Evolutionary conservation across 495 filamentous ascomycete species (phyloP).

Genomic region (Aspergillus leporis): DNA sequence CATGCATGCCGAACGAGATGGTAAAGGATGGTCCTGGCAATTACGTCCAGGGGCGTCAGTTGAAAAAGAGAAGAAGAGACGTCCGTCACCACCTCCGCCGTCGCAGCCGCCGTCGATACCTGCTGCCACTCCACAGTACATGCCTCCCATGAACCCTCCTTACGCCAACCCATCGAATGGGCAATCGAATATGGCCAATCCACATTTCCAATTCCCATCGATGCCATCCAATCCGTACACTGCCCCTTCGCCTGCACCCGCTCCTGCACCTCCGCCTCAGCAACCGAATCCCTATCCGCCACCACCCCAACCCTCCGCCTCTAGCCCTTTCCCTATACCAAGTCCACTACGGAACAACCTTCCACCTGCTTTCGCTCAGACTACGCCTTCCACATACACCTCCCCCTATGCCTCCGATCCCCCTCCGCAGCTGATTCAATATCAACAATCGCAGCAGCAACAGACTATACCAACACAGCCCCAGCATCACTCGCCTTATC

Average conservation of each 20-base stretch:
- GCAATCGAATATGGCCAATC: slow-evolving; percentile 35
- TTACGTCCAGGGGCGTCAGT: slow-evolving; percentile 62
- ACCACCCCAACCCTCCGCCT: slow-evolving; percentile 20
- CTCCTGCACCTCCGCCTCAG: slow-evolving; percentile 23
- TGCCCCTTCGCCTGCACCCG: slow-evolving; percentile 21
- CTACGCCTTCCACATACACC: slow-evolving; percentile 41
- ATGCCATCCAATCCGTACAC: slow-evolving; percentile 37
- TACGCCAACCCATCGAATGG: slow-evolving; percentile 35
- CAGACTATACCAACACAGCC: slow-evolving; percentile 28
- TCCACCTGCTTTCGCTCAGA: slow-evolving; percentile 44
- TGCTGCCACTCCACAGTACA: slow-evolving; percentile 40
- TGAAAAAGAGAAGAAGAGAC: slow-evolving; percentile 69
- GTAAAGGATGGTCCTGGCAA: slow-evolving; percentile 72
- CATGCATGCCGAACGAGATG: slow-evolving; percentile 74
- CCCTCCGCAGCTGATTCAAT: slow-evolving; percentile 34
- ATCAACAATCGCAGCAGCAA: slow-evolving; percentile 32
- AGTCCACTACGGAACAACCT: slow-evolving; percentile 46
- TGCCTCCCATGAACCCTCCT: slow-evolving; percentile 41
- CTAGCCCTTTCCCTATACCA: slow-evolving; percentile 39
- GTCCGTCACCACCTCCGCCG: slow-evolving; percentile 56
- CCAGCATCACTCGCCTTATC: slow-evolving; percentile 36
- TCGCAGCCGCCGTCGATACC: slow-evolving; percentile 37
- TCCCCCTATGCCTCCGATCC: slow-evolving; percentile 46
- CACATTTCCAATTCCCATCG: slow-evolving; percentile 48
- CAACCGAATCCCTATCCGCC: slow-evolving; percentile 25